Evolutionary conservation across 73 alveolate species (phyloP).

Genomic region (Uronychia setigera): DNA sequence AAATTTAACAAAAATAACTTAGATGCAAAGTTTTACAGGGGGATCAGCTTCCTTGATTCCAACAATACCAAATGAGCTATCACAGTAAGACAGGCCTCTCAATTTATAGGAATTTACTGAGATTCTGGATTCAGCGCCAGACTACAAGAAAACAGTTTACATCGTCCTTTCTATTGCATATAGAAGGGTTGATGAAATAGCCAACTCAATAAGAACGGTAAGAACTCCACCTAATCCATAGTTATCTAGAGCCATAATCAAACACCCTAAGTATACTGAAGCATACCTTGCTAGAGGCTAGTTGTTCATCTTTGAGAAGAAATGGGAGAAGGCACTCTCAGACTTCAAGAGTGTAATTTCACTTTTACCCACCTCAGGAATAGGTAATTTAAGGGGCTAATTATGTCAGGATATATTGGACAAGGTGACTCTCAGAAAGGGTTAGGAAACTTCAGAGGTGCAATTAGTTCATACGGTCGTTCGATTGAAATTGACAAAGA

Average conservation of each 20-base stretch:
- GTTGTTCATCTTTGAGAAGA: slow-evolving; percentile 24
- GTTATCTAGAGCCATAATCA: slow-evolving; percentile 36
- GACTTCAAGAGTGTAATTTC: slow-evolving; percentile 44
- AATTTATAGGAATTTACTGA: slow-evolving; percentile 33
- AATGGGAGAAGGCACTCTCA: slow-evolving; percentile 49
- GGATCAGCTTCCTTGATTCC: slow-evolving; percentile 48
- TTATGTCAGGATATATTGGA: slow-evolving; percentile 50
- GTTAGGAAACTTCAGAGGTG: slow-evolving; percentile 42
- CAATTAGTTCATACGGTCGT: slow-evolving; percentile 23
- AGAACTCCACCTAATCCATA: neutral
- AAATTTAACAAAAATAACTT: slow-evolving; percentile 25
- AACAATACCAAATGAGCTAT: slow-evolving; percentile 35
- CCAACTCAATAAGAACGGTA: slow-evolving; percentile 32
- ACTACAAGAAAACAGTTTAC: slow-evolving; percentile 47
- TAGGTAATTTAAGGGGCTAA: neutral
- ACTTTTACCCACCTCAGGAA: slow-evolving; percentile 21
- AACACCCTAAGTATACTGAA: slow-evolving; percentile 55
- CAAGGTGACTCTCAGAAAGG: slow-evolving; percentile 56
- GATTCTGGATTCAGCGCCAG: slow-evolving; percentile 40
- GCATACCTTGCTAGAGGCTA: slow-evolving; percentile 63
- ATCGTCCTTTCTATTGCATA: slow-evolving; percentile 59
- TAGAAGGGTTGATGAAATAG: slow-evolving; percentile 47
- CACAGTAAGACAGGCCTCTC: neutral
- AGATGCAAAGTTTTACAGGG: slow-evolving; percentile 53
- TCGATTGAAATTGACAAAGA: slow-evolving; percentile 10